Evolutionary conservation across 1,139 yeast genomes (phyloP).

Genomic region (Barnettozyma hawaiiensis): DNA sequence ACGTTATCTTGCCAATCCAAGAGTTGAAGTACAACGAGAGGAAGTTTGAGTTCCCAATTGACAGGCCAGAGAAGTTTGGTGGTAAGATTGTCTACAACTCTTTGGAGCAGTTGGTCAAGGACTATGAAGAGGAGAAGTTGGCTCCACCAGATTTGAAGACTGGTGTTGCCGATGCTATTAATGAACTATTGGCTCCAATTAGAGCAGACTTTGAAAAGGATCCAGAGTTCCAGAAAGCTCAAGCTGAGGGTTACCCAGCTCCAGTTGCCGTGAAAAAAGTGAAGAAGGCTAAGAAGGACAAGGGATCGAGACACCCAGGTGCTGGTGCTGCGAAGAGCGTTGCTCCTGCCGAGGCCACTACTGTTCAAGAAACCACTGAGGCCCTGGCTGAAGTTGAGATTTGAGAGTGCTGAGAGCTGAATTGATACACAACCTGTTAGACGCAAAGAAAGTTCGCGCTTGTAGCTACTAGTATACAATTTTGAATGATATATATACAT

Average conservation of each 20-base stretch:
- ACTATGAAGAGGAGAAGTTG: constrained; percentile 64
- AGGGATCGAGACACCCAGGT: constrained; percentile 85
- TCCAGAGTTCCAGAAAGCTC: constrained; percentile 71
- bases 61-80: constrained; percentile 96
- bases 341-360: constrained; percentile 14
- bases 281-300: constrained; percentile 74
- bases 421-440: background rate
- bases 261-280: constrained; percentile 58
- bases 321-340: constrained; percentile 31
- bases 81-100: constrained; percentile 76
- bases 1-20: constrained; percentile 80
- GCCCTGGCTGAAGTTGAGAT: constrained; percentile 30
- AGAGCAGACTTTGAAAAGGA: constrained; percentile 58
- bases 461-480: too few relatives aligned
- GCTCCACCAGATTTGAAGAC: constrained; percentile 91
- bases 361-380: constrained; percentile 29
- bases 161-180: constrained; percentile 84
- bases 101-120: constrained; percentile 65
- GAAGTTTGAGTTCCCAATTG: constrained; percentile 59
- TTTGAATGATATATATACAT: too few relatives aligned
- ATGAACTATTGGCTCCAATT: constrained; percentile 76
- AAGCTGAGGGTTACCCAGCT: constrained; percentile 78
- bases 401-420: background rate
- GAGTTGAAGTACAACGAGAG: constrained; percentile 54
- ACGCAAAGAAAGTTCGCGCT: too few relatives aligned